These are phyloP conservation scores for Parastagonospora nodorum DNA, from an alignment of 2,329 filamentous ascomycete species.

Conservation along the genomic window DNA sequence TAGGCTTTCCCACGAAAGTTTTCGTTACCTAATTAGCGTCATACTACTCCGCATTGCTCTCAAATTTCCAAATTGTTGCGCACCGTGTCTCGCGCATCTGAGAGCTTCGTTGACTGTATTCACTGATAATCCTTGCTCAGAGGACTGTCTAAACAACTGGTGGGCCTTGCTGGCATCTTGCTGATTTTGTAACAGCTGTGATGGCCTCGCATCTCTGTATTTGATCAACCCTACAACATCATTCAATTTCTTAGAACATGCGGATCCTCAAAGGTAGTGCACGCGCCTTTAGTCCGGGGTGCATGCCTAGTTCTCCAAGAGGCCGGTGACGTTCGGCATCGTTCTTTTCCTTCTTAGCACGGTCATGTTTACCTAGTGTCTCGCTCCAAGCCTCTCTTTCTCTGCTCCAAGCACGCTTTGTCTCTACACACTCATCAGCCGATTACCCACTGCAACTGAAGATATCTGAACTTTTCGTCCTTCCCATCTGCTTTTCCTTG, in stretches of 20 bases:
- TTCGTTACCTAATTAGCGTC: constrained; percentile 27
- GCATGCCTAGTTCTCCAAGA: constrained; percentile 18
- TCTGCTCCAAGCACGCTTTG: constrained; percentile 3
- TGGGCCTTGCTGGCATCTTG: too few relatives aligned
- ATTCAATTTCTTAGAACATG: too few relatives aligned
- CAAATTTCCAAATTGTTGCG: neutral
- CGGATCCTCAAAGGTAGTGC: neutral
- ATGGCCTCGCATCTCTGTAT: too few relatives aligned
- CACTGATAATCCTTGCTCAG: neutral
- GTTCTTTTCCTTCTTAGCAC: constrained; percentile 15
- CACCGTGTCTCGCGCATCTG: neutral
- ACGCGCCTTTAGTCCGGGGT: constrained; percentile 26
- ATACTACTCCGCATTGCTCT: constrained; percentile 12
- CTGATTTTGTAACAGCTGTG: too few relatives aligned
- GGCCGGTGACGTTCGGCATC: constrained; percentile 19
- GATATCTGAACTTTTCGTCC: neutral
- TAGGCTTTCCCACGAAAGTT: neutral
- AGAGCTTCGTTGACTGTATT: neutral
- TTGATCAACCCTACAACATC: too few relatives aligned
- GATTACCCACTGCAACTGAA: neutral
- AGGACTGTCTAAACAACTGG: neutral
- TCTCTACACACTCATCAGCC: neutral
- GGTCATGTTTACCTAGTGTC: constrained; percentile 16
- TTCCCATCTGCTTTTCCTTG: constrained; percentile 5
- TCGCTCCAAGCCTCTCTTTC: constrained; percentile 13